Conservation (phyloP, 2,329 filamentous ascomycete genomes). For the Pseudocercospora macadamiae region DNA sequence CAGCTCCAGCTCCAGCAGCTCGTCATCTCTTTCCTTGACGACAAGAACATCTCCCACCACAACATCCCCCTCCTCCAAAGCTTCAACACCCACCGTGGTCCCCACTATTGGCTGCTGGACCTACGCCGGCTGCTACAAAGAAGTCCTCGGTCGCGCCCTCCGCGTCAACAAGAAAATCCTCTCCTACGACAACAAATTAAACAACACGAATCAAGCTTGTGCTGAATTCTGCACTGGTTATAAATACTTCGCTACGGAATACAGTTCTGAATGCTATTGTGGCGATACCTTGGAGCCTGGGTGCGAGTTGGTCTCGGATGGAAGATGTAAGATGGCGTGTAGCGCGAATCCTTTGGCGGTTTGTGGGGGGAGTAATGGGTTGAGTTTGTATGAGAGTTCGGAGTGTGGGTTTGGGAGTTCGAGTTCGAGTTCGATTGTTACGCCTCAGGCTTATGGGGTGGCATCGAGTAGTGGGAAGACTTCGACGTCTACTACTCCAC, state of each 20-base stretch:
- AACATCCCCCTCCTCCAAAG: not conserved
- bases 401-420: not conserved
- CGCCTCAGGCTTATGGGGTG: too few relatives aligned
- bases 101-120: constrained; percentile 2
- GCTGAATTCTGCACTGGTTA: not conserved
- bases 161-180: not conserved
- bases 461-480: too few relatives aligned
- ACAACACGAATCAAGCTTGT: constrained; percentile 5
- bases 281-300: not conserved
- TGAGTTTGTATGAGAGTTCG: constrained; percentile 4
- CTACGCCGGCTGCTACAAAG: not conserved
- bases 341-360: not conserved
- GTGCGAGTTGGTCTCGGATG: not conserved
- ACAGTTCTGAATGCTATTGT: constrained; percentile 2
- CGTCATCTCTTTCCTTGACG: too few relatives aligned
- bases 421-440: too few relatives aligned
- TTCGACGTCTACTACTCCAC: too few relatives aligned
- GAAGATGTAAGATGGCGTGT: not conserved
- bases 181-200: constrained; percentile 7
- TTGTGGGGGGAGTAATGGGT: constrained; percentile 6
- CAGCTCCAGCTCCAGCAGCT: not conserved
- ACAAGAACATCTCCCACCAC: not conserved
- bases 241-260: constrained; percentile 1
- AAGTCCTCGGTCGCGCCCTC: not conserved
- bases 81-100: not conserved